Evolutionary conservation across 805 yeast genomes (phyloP), one percentile per base, ranked within the genome.

Genomic region (Ogataea sp.): DNA sequence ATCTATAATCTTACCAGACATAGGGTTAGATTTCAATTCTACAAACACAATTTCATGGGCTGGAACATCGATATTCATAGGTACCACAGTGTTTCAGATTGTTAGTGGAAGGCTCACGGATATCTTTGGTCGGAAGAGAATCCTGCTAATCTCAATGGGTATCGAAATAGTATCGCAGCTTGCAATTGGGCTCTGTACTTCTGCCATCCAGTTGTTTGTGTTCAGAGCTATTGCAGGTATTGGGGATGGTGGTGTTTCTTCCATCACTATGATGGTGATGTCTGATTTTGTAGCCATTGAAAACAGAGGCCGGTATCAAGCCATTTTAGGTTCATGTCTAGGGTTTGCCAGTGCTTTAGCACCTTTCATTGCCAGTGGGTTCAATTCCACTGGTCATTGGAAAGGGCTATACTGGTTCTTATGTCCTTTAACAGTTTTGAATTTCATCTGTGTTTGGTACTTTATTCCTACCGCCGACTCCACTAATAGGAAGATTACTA

Each of bases 191-290:
- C 65, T 73, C 44, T 70, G 72, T n/a, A 61, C 61, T 39, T 69
- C 68, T 2, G 67, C 72, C 3, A 56, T 67, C 1, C 73, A 73
- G 46, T 63, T 75, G 32, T 75, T 55, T 47, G 59, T 75, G 2
- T 74, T 71, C 46, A 58, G 81, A 39, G 78, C 75, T 0, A 55
- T 75, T 39, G 70, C 76, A n/a, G 81, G 82, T 17, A 62, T 76
- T 25, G 82, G 79, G 4, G 60, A 65, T 36, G 80, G 80, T 2
- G 80, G 78, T 1, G 63, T 70, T 3, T 64, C 67, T 14, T 66
- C 76, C 3, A 52, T 75, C 31, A 49, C 71, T 1, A 75, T 73
- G 76, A 73, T 73, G 23, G 65, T 73, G 11, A 59, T 73, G 36
- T 68, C 78, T 41, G 82, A 76, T 49, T 54, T 75, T 20, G 76